A percentile compares a stretch with the other conserved stretches of the same genome.
Evolutionary conservation across 2,329 filamentous ascomycete species (phyloP).

Genomic region (Ophiostoma quercus): DNA sequence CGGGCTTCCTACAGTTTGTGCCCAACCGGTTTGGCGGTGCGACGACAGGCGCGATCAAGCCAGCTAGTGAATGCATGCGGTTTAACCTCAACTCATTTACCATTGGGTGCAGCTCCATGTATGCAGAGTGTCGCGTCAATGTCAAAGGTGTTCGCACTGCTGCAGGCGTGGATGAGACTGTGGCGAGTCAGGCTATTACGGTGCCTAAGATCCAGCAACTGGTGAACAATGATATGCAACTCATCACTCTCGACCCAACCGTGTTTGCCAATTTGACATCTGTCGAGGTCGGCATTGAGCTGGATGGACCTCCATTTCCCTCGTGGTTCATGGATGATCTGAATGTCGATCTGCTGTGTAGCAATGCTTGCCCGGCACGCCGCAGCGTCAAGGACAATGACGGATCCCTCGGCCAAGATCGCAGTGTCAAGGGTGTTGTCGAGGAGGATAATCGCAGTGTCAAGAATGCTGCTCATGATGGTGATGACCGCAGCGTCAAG

Average conservation of each 20-base stretch:
- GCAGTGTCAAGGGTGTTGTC: not conserved
- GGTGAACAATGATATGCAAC: slow-evolving; percentile 8
- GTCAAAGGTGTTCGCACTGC: slow-evolving; percentile 34
- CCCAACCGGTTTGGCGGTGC: slow-evolving; percentile 26
- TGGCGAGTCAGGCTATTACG: not conserved
- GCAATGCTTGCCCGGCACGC: not conserved
- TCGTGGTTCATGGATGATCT: slow-evolving; percentile 12
- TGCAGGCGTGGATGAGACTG: not conserved
- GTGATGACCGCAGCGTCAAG: not conserved
- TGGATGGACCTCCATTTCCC: not conserved
- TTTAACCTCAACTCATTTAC: slow-evolving; percentile 37
- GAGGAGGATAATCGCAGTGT: not conserved
- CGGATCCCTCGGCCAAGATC: not conserved
- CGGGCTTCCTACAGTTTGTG: slow-evolving; percentile 30
- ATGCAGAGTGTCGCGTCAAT: slow-evolving; percentile 35
- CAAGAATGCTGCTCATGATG: not conserved
- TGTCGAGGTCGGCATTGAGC: not conserved
- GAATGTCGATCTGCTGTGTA: slow-evolving; percentile 4
- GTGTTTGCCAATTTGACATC: slow-evolving; percentile 1
- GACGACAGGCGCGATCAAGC: slow-evolving; percentile 28
- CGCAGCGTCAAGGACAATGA: not conserved
- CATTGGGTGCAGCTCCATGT: slow-evolving; percentile 38
- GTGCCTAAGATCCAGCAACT: not conserved
- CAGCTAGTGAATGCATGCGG: slow-evolving; percentile 31
- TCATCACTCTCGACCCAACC: not conserved